Percentiles rank a stretch among this genome's conserved stretches.
phyloP scores from a whole-genome alignment of 2,329 filamentous ascomycete genomes.

The Trichoderma sp. region DNA sequence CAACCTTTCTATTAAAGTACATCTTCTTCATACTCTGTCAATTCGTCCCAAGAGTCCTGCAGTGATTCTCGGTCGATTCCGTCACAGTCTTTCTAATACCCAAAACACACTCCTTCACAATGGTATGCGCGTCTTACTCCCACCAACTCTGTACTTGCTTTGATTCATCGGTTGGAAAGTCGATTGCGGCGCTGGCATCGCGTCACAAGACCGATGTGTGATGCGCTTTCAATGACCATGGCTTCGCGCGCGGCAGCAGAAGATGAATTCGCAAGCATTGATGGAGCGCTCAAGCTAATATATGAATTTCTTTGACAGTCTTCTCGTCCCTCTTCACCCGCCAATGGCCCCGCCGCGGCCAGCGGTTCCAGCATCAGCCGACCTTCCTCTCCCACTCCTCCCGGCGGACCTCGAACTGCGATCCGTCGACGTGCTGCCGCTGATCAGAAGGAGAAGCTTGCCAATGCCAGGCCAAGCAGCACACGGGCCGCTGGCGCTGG shows the following conservation, averaged over 20 bases:
- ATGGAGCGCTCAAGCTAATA: neutral
- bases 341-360: constrained; percentile 54
- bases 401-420: constrained; percentile 90
- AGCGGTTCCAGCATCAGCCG: constrained; percentile 71
- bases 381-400: constrained; percentile 81
- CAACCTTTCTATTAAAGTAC: constrained; percentile 23
- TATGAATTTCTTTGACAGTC: too few relatives aligned
- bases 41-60: constrained; percentile 35
- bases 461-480: constrained; percentile 88
- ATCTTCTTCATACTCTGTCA: constrained; percentile 25
- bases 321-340: constrained; percentile 59
- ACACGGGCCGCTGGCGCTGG: constrained; percentile 92
- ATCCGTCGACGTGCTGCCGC: constrained; percentile 94
- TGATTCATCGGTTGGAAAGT: neutral
- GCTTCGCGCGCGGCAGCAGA: neutral
- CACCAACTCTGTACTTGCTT: neutral
- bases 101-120: constrained; percentile 27
- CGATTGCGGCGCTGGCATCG: constrained; percentile 13
- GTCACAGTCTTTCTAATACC: constrained; percentile 21
- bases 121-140: constrained; percentile 32
- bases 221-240: neutral
- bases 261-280: neutral
- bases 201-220: constrained; percentile 6
- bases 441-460: constrained; percentile 95
- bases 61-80: constrained; percentile 32